Conservation (phyloP, 2,329 filamentous ascomycete species). For the Botrytis aclada region DNA sequence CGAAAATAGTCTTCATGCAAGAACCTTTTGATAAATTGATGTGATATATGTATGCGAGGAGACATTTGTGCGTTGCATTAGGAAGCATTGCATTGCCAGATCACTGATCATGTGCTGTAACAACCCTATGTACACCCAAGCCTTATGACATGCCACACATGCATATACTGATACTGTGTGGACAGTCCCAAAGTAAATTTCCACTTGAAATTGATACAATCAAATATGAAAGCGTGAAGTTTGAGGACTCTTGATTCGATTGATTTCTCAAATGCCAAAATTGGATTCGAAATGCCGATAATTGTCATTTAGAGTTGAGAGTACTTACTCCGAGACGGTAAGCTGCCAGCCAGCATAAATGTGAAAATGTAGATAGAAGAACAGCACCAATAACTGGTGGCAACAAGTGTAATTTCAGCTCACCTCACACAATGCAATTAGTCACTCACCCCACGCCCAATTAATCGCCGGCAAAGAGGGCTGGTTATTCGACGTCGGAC, state of each 20-base stretch:
- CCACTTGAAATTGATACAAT: neutral
- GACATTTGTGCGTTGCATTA: neutral
- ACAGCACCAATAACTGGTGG: neutral
- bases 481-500: neutral
- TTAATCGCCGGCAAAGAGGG: neutral
- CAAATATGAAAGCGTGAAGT: neutral
- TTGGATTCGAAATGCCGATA: neutral
- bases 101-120: neutral
- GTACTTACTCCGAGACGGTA: neutral
- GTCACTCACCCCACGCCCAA: neutral
- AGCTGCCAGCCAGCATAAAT: neutral
- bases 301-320: no score
- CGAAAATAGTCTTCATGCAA: neutral
- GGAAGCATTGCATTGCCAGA: neutral
- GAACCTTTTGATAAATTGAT: neutral
- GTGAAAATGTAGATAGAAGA: neutral
- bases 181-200: neutral
- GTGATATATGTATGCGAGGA: neutral
- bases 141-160: neutral
- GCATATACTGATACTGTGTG: neutral
- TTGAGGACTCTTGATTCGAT: neutral
- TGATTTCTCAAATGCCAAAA: neutral
- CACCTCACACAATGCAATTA: neutral
- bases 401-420: neutral
- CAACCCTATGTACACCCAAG: neutral